Evolutionary conservation across 495 filamentous ascomycete species (phyloP), one percentile per base, ranked within the genome.

Genomic region (Podospora tetraspora): DNA sequence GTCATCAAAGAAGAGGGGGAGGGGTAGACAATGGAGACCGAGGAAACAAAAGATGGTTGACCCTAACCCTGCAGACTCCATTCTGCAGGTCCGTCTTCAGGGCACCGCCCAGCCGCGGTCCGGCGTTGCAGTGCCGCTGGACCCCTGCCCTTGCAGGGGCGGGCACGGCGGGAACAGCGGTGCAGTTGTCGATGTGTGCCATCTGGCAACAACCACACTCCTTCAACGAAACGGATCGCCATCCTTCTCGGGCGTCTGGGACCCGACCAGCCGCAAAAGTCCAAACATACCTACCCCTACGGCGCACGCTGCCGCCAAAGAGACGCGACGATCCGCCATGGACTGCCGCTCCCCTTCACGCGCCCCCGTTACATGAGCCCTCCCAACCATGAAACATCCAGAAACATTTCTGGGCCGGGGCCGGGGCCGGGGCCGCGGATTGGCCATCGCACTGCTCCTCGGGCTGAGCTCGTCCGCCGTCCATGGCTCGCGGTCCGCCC

Each of bases 361-460:
- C 58, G 58, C 63, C 59, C 68, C 56, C 59, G 68, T 58, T n/a
- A 66, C 57, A 43, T 72, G 72, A 74, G 57, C 52, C 9, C 59
- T 23, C 32, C 59, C 62, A 29, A 66, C 66, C n/a, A 74, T 76
- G 72, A 69, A 71, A 58, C 57, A 43, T 61, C 59, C 67, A 62
- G 43, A 52, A 52, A 43, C 62, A 67, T 58, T 59, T 24, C 69
- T 37, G 63, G 11, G 57, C 43, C 58, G 24, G 56, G 58, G 52
- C 43, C 58, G 24, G 56, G 58, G 52, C 34, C 34, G 34, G 34
- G 34, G 3, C 34, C 34, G 34, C 58, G 24, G 56, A 34, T 29
- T 70, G 29, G 68, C 71, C 30, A 68, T 73, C 57, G 69, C 58
- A 57, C 63, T 77, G 61, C 57, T 73, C n/a, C 71, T 76, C 37